These are phyloP conservation scores for Metarhizium album DNA, from an alignment of 2,329 filamentous ascomycete species.

Conservation along the genomic window DNA sequence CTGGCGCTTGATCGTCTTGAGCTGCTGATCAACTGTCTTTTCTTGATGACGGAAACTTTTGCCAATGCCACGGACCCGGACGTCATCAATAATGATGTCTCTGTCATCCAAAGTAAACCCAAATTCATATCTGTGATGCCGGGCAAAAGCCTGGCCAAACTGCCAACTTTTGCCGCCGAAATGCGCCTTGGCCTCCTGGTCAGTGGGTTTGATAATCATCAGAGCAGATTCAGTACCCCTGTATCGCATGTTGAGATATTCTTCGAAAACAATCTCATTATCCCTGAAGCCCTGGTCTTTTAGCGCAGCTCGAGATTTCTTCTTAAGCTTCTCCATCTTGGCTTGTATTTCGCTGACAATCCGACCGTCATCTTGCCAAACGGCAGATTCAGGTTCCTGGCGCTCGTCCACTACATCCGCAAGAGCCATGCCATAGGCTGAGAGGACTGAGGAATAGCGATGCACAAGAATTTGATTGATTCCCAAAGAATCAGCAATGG, in stretches of 20 bases:
- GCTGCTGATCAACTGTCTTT: constrained; percentile 74
- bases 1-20: constrained; percentile 56
- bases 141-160: constrained; percentile 74
- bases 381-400: constrained; percentile 61
- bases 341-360: constrained; percentile 51
- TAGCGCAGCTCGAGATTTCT: constrained; percentile 58
- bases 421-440: constrained; percentile 34
- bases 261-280: constrained; percentile 68
- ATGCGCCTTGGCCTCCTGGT: constrained; percentile 47
- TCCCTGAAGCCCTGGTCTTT: constrained; percentile 70
- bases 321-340: constrained; percentile 71
- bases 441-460: constrained; percentile 33
- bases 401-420: constrained; percentile 49
- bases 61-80: constrained; percentile 77
- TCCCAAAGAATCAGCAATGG: constrained; percentile 30
- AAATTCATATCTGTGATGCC: constrained; percentile 85
- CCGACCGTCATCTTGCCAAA: constrained; percentile 48
- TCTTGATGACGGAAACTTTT: constrained; percentile 74
- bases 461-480: constrained; percentile 33
- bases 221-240: constrained; percentile 82
- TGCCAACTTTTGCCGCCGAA: constrained; percentile 63
- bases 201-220: constrained; percentile 70
- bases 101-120: constrained; percentile 77
- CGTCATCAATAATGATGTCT: constrained; percentile 84
- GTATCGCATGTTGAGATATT: constrained; percentile 91